phyloP scores from a whole-genome alignment of 306 rosid genomes.

The Vigna unguiculata region DNA sequence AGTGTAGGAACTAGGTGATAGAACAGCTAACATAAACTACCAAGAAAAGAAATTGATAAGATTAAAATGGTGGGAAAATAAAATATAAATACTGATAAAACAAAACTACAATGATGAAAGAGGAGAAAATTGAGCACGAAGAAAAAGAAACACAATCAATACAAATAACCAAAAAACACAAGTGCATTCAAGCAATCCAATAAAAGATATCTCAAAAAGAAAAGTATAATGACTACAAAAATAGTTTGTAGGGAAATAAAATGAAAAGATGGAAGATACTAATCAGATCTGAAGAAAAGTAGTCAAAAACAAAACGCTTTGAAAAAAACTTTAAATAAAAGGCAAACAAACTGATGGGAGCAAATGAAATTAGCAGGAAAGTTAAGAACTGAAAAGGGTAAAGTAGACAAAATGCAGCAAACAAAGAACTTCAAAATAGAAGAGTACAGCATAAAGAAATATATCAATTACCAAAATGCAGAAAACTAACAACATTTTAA shows the following conservation, averaged over 20 bases:
- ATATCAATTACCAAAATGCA: neutral
- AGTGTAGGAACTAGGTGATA: neutral
- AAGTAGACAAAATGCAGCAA: neutral
- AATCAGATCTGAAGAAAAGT: neutral
- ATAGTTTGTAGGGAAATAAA: neutral
- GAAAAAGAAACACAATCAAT: neutral
- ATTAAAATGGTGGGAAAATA: neutral
- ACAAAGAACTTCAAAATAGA: neutral
- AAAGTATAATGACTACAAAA: neutral
- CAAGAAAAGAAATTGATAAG: neutral
- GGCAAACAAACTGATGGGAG: neutral
- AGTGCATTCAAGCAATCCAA: neutral
- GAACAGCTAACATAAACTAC: neutral
- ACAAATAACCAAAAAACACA: neutral
- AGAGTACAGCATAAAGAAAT: neutral
- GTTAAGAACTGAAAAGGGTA: neutral
- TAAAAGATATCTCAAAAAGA: neutral
- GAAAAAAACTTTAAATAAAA: neutral
- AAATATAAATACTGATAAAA: neutral
- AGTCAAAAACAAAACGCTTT: neutral
- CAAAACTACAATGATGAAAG: neutral
- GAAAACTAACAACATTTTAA: neutral
- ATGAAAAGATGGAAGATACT: neutral
- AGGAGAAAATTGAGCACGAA: neutral
- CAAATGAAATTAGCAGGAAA: neutral